Percentiles rank a stretch among this genome's conserved stretches.
phyloP scores from a whole-genome alignment of 306 rosid genomes.

The Astragalus membranaceus region DNA sequence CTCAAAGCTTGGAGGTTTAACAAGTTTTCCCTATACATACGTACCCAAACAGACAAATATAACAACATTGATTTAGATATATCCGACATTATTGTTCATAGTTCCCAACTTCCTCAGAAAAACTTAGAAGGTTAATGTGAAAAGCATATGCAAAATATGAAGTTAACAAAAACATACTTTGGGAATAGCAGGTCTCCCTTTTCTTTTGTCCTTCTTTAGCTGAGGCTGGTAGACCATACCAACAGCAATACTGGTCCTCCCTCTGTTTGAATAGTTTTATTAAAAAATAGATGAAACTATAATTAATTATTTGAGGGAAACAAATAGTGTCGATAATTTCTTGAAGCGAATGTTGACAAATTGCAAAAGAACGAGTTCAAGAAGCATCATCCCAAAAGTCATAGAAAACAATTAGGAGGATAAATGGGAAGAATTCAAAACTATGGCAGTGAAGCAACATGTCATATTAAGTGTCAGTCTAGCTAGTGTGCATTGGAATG shows the following conservation, averaged over 20 bases:
- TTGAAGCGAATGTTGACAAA: neutral
- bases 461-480: neutral
- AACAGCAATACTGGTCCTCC: slow-evolving; percentile 88
- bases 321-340: neutral
- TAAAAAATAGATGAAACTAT: neutral
- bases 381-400: neutral
- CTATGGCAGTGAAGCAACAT: neutral
- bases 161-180: slow-evolving; percentile 38
- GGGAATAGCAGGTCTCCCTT: slow-evolving; percentile 67
- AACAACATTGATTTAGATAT: neutral
- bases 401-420: neutral
- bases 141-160: neutral
- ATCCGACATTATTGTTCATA: neutral
- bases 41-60: neutral
- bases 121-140: neutral
- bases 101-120: neutral
- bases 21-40: slow-evolving; percentile 44
- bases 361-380: neutral
- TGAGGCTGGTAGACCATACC: slow-evolving; percentile 58
- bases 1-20: slow-evolving; percentile 48
- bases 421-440: neutral
- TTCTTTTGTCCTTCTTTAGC: slow-evolving; percentile 49
- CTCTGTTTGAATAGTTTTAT: slow-evolving; percentile 43
- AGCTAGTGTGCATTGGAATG: neutral
- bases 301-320: neutral